These are phyloP conservation scores for Paragyromitra xinjiangensis DNA, from an alignment of 495 filamentous ascomycete species.

Conservation along the genomic window DNA sequence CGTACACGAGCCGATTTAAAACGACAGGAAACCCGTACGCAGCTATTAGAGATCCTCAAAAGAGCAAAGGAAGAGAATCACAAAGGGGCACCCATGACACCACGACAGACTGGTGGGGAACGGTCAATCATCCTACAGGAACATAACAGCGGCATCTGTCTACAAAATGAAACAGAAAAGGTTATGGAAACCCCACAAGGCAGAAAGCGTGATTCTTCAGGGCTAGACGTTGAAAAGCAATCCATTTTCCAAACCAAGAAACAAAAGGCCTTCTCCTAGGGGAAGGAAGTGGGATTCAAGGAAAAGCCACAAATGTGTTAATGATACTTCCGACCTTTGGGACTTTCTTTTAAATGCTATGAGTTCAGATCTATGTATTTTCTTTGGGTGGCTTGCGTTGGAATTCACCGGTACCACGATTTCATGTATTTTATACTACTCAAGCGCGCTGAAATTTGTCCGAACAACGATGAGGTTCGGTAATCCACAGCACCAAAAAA, in stretches of 20 bases:
- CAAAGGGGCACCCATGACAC: neutral
- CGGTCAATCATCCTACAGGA: neutral
- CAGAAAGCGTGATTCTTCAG: neutral
- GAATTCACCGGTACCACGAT: neutral
- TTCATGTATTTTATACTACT: too few relatives aligned
- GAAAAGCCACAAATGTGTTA: neutral
- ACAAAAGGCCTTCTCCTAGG: neutral
- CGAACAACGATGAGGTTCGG: too few relatives aligned
- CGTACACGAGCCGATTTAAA: neutral
- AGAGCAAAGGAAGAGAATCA: neutral
- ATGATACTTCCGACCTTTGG: neutral
- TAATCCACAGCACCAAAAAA: too few relatives aligned
- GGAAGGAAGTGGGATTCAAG: neutral
- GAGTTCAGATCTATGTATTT: neutral
- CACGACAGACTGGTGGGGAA: neutral
- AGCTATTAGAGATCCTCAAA: neutral
- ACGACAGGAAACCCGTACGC: neutral
- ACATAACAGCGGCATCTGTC: neutral
- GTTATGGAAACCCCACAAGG: neutral
- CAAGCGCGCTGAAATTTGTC: too few relatives aligned
- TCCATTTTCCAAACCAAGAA: neutral
- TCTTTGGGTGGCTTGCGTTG: neutral
- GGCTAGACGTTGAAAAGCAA: neutral
- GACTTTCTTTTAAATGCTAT: neutral
- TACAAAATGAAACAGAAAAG: neutral